A percentile compares a stretch with the other conserved stretches of the same genome.
phyloP scores from a whole-genome alignment of 495 filamentous ascomycete species.

The Pyrenula massariospora region DNA sequence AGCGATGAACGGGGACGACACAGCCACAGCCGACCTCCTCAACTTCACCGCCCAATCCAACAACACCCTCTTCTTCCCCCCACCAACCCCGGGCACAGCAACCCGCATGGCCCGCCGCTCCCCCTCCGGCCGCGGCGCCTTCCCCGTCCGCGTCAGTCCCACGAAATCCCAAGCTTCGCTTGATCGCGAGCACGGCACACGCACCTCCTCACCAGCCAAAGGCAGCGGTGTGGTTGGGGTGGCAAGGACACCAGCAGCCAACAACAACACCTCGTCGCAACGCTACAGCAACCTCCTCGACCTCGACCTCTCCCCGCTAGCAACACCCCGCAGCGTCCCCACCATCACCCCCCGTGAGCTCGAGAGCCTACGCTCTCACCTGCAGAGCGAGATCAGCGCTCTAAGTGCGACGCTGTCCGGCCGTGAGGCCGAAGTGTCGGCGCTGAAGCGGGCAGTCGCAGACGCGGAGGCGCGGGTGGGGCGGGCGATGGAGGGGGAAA shows the following conservation, averaged over 20 bases:
- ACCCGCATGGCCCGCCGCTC: slow-evolving; percentile 28
- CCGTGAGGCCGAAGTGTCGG: slow-evolving; percentile 78
- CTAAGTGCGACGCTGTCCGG: slow-evolving; percentile 81
- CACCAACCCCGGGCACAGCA: slow-evolving; percentile 19
- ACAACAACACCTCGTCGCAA: no score
- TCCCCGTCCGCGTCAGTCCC: slow-evolving; percentile 24
- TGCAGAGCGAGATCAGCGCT: slow-evolving; percentile 80
- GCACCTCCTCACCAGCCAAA: slow-evolving; percentile 3
- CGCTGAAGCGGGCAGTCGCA: slow-evolving; percentile 70
- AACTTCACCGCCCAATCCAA: slow-evolving; percentile 80
- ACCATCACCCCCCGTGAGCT: slow-evolving; percentile 85
- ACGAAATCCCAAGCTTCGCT: slow-evolving; percentile 8
- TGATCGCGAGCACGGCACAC: neutral
- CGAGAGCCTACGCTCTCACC: slow-evolving; percentile 78
- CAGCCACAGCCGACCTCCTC: slow-evolving; percentile 47
- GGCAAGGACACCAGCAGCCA: slow-evolving; percentile 16
- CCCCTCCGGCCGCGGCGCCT: slow-evolving; percentile 23
- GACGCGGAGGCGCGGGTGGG: slow-evolving; percentile 90
- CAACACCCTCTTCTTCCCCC: slow-evolving; percentile 22
- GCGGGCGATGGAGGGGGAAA: slow-evolving; percentile 65
- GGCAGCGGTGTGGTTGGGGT: neutral
- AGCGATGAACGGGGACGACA: slow-evolving; percentile 23
- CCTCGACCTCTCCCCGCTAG: slow-evolving; percentile 81
- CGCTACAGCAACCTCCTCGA: slow-evolving; percentile 86
- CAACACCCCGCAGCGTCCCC: slow-evolving; percentile 84